A percentile compares a stretch with the other conserved stretches of the same genome.
Conservation (phyloP, 2,329 filamentous ascomycete genomes). For the Pochonia chlamydosporia region DNA sequence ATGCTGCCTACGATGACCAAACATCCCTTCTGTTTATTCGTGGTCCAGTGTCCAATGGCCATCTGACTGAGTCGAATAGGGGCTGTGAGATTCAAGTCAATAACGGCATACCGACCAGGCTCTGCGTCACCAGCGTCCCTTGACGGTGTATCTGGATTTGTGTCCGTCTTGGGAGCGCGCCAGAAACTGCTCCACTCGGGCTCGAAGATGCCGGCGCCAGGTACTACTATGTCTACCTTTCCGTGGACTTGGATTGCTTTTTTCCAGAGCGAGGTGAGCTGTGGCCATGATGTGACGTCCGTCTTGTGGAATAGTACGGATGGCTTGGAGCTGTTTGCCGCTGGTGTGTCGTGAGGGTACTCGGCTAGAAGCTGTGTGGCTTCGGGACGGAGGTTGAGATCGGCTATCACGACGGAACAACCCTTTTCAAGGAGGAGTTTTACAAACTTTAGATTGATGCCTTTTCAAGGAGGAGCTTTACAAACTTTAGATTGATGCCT, state of each 20-base stretch:
- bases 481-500: constrained; percentile 25
- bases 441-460: constrained; percentile 39
- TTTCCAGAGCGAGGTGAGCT: constrained; percentile 25
- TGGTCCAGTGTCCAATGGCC: constrained; percentile 31
- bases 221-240: constrained; percentile 29
- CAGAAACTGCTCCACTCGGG: constrained; percentile 30
- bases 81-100: constrained; percentile 31
- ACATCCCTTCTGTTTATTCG: constrained; percentile 19
- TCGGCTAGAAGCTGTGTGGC: constrained; percentile 25
- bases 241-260: constrained; percentile 21
- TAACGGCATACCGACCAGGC: constrained; percentile 25
- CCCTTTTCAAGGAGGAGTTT: constrained; percentile 31
- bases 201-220: constrained; percentile 32
- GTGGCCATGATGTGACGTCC: constrained; percentile 30
- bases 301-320: constrained; percentile 29
- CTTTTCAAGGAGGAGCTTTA: constrained; percentile 31
- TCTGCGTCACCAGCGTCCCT: constrained; percentile 21
- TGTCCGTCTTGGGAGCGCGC: constrained; percentile 24
- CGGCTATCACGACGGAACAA: constrained; percentile 41
- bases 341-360: constrained; percentile 19
- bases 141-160: constrained; percentile 21
- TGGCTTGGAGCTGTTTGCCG: constrained; percentile 11
- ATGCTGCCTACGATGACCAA: constrained; percentile 29
- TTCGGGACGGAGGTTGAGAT: constrained; percentile 31
- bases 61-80: constrained; percentile 32